phyloP scores from a whole-genome alignment of 1,284 basidiomycete genomes.

The Malassezia nana region DNA sequence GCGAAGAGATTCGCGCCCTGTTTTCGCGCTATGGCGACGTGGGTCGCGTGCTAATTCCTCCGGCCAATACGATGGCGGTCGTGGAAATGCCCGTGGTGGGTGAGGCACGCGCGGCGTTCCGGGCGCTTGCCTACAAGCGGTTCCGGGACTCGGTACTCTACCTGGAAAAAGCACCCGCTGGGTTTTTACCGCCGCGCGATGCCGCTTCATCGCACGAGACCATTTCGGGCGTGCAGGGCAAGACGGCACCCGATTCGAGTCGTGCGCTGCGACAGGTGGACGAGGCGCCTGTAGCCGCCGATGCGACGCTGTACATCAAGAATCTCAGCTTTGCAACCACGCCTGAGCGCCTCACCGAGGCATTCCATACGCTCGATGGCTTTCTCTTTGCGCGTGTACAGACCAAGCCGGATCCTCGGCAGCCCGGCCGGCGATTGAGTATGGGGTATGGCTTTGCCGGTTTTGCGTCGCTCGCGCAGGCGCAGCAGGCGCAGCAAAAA shows the following conservation, averaged over 20 bases:
- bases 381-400: constrained; percentile 84
- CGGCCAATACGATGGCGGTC: constrained; percentile 84
- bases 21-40: constrained; percentile 71
- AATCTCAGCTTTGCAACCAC: constrained; percentile 87
- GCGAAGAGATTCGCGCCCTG: constrained; percentile 63
- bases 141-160: constrained; percentile 83
- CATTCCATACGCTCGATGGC: constrained; percentile 67
- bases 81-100: constrained; percentile 67
- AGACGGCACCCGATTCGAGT: constrained; percentile 21
- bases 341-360: constrained; percentile 59
- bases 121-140: constrained; percentile 72
- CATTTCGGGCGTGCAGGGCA: constrained; percentile 10
- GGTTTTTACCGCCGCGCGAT: constrained; percentile 53
- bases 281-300: constrained; percentile 50
- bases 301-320: constrained; percentile 85
- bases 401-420: constrained; percentile 68
- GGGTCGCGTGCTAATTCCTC: constrained; percentile 71
- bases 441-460: constrained; percentile 97
- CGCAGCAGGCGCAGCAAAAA: constrained; percentile 65
- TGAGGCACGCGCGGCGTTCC: constrained; percentile 55
- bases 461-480: constrained; percentile 66
- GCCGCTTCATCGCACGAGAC: not conserved
- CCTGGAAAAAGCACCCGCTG: constrained; percentile 73
- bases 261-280: constrained; percentile 24
- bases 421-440: constrained; percentile 54